Conservation (phyloP, 2,329 filamentous ascomycete species). For the Aureobasidium sp. region DNA sequence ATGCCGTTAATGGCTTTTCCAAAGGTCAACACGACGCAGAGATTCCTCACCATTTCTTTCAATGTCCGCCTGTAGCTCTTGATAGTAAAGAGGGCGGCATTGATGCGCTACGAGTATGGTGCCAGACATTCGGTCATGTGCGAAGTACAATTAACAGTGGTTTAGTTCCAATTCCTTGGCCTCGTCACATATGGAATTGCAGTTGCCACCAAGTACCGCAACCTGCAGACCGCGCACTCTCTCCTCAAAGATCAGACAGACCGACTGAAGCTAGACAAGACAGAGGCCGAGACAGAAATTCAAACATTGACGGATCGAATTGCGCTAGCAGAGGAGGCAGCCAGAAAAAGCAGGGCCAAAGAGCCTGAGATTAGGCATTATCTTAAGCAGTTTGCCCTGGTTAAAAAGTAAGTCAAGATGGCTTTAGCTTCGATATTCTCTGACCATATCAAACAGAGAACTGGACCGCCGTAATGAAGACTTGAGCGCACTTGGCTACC, state of each 20-base stretch:
- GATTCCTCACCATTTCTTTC: constrained; percentile 39
- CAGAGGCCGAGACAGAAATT: constrained; percentile 20
- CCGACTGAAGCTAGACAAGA: constrained; percentile 25
- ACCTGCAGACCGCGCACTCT: constrained; percentile 15
- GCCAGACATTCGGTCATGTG: neutral
- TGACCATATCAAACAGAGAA: constrained; percentile 15
- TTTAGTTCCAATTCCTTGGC: constrained; percentile 42
- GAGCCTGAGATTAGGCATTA: constrained; percentile 31
- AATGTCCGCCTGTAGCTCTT: constrained; percentile 38
- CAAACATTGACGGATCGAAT: constrained; percentile 19
- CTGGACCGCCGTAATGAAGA: neutral
- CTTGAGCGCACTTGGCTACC: neutral
- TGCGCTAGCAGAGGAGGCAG: constrained; percentile 20
- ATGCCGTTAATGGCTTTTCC: constrained; percentile 38
- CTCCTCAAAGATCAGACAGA: constrained; percentile 19
- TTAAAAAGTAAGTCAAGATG: constrained; percentile 25
- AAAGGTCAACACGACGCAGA: constrained; percentile 36
- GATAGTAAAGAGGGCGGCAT: constrained; percentile 34
- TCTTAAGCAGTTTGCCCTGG: constrained; percentile 28
- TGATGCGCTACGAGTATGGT: constrained; percentile 32
- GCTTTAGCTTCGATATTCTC: neutral
- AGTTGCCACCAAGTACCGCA: constrained; percentile 19
- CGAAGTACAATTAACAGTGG: constrained; percentile 10
- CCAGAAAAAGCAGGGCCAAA: constrained; percentile 27
- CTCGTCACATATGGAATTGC: constrained; percentile 29